Conservation (phyloP, 495 filamentous ascomycete genomes). For the Physcia stellaris region DNA sequence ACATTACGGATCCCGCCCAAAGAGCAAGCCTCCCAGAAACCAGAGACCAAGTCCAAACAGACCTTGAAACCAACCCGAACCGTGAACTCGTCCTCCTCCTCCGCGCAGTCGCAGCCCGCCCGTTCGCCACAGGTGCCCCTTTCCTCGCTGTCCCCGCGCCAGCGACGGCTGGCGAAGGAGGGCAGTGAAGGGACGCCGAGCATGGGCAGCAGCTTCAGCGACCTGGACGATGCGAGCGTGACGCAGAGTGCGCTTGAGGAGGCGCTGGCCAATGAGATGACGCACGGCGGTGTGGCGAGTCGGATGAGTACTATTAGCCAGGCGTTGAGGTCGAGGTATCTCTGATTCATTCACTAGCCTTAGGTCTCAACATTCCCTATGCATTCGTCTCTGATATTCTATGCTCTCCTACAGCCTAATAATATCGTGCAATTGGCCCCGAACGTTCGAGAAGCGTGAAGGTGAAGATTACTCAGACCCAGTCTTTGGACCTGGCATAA, state of each 20-base stretch:
- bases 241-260: slow-evolving; percentile 92
- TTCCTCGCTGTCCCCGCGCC: slow-evolving; percentile 40
- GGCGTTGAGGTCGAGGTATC: slow-evolving; percentile 38
- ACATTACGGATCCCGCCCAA: slow-evolving; percentile 41
- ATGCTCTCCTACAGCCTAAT: too few relatives aligned
- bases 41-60: slow-evolving; percentile 7
- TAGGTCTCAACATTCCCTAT: too few relatives aligned
- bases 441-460: too few relatives aligned
- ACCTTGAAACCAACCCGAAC: slow-evolving; percentile 10
- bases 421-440: too few relatives aligned
- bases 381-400: too few relatives aligned
- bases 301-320: slow-evolving; percentile 78
- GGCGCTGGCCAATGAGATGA: slow-evolving; percentile 83
- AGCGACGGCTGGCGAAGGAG: slow-evolving; percentile 36
- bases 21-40: not conserved
- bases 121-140: slow-evolving; percentile 32
- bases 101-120: slow-evolving; percentile 11
- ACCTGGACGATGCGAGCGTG: slow-evolving; percentile 89
- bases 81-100: slow-evolving; percentile 18
- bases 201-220: slow-evolving; percentile 96
- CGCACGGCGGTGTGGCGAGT: slow-evolving; percentile 68
- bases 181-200: slow-evolving; percentile 84
- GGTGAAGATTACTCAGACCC: too few relatives aligned
- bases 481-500: too few relatives aligned
- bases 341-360: too few relatives aligned